Base-by-base conservation (phyloP, 129 eudicot species). In the Kitagawia praeruptora region DNA sequence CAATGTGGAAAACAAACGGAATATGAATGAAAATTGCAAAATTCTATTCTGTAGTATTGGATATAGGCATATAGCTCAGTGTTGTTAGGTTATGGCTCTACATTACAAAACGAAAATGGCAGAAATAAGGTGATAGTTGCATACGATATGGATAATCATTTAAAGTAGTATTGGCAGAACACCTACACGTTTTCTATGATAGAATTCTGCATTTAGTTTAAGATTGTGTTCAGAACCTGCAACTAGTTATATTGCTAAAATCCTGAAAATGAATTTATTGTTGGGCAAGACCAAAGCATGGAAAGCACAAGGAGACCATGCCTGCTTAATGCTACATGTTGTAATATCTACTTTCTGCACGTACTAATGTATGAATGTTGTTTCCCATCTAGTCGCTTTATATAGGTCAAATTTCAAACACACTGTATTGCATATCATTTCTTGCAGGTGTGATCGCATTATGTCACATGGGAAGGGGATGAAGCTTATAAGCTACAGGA, bases 371-470 rank as follows among this genome's bases (percentile, higher is more conserved):
- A 19, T 18, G 7, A 12, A 41, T 12, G 15, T 21, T 28, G 10
- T 25, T 11, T 63, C 37, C 37, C 27, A 8, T 61, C 1, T 61
- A 61, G 70, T 25, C 41, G 10, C 9, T 67, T 34, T 0, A 67
- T 14, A 31, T 67, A 11, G 41, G 73, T 67, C 41, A n/a, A 25
- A 9, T 61, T 31, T 66, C 12, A 47, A 16, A 28, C 21, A 78
- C 74, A 48, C 28, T 44, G n/a, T 51, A 73, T 48, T 27, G 51
- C 49, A 51, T 74, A 67, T 37, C 31, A 51, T 73, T 40, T 11
- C n/a, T 81, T 84, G 64, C 87, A 94, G 98, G 98, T 95, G 99
- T 81, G 99, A 95, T 58, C 94, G 99, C 28, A 82, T 95, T 67
- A 93, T 95, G 54, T 83, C 96, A 31, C 88, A 40, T 41, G 99